Evolutionary conservation across 2,329 filamentous ascomycete genomes (phyloP), one percentile per base, ranked within the genome.

Genomic region (Trichoderma sp.): DNA sequence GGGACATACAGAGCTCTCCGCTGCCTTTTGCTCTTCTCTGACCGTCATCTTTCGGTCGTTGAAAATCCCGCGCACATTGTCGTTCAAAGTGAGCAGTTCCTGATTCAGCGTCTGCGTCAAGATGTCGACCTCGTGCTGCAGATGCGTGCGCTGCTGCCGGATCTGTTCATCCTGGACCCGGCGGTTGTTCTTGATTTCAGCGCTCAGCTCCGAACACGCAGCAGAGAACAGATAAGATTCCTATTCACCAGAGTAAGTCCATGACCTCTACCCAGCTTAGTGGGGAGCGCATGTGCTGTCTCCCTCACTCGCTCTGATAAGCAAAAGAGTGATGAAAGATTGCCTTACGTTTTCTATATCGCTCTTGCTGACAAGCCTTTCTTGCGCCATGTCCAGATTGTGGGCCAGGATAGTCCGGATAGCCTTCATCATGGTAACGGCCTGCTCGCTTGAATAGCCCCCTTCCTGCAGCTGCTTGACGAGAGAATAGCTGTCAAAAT

Each of bases 61-160:
- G 77, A 98, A 97, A 85, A 97, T 91, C 67, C 93, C 94, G 77
- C 94, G 93, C n/a, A 98, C 85, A 66, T 94, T 92, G 76, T 99
- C 94, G 73, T 92, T 95, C 68, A 98, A 82, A 37, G 87, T 90
- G 66, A 89, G 81, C 29, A 94, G 84, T 76, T 98, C 94, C 78
- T 97, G 94, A 37, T 89, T 92, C 68, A 97, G 83, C 57, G 90
- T 87, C 81, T 98, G 95, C 66, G 87, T 89, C 65, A 97, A 78
- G 19, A 97, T 97, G 77, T 99, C 95, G n/a, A 94, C 89, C 78
- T 98, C 95, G 77, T 97, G 94, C 81, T 97, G 93, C 71, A 99
- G 80, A 58, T 94, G 89, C 4, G 91, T 92, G 48, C 95, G 86
- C 76, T 97, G 92, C 71, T 92, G 90, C 39, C 94, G 87, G 81